Base-by-base conservation (phyloP, 371 early-diverging fungal species). In the Lichtheimia hyalospora region DNA sequence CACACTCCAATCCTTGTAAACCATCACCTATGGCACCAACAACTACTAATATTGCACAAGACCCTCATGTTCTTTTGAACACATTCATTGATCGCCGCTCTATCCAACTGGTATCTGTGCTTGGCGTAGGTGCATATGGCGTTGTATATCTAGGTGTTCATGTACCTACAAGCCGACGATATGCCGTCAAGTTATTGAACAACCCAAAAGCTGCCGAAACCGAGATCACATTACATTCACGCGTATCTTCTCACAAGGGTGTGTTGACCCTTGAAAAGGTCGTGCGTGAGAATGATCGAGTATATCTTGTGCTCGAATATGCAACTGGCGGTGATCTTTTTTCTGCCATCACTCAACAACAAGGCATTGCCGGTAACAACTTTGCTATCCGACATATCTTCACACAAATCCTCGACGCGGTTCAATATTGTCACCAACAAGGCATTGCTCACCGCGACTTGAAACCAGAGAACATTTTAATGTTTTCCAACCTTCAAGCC, bases 391-490 rank as follows among this genome's bases (percentile, higher is more conserved):
- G 87, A 49, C 68, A 83, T 27, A 74, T 95, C 46, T 93, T 96
- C 70, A 67, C 85, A 50, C 93, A 96, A 64, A 91, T 95, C 61
- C 73, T 92, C 20, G 88, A 87, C 49, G 93, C 94, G 1, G 91
- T 96, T 2, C 70, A 82, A 8, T 85, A 89, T 74, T 89, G 91
- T 61, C 96, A 96, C 68, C 70, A 81, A 16, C 81, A 81, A 49
- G 88, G 90, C 49, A 77, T 94, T 34, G 89, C 87, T 63, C 96
- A 96, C 74, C 89, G 96, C 50, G 96, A 96, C 67, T 67, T 96
- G 52, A 96, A 95, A 67, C 95, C 96, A 10, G 96, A 96, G 70
- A 96, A 96, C 77, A 87, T 95, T 64, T 78, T 95, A 52, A 74
- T 95, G 48, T 75, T 74, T 40, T 66, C 70, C 15, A 58, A 74